Evolutionary conservation across 1,284 basidiomycete species (phyloP).

Genomic region (Leccinum griseonigrum): DNA sequence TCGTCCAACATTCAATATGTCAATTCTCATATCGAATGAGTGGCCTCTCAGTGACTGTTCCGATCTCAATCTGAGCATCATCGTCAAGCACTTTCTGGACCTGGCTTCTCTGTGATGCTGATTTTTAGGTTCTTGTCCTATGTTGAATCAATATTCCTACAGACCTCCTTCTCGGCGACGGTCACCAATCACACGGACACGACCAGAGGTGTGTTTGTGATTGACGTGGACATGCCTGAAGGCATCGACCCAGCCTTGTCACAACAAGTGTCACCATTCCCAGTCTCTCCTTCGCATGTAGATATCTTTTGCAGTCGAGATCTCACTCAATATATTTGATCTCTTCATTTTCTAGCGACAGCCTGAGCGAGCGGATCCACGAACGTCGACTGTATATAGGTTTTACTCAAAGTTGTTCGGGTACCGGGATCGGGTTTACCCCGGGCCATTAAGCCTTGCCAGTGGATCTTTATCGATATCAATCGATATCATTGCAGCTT

Average conservation of each 20-base stretch:
- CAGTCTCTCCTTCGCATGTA: neutral
- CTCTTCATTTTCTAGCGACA: neutral
- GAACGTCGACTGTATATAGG: neutral
- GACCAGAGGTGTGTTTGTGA: neutral
- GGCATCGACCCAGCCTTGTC: neutral
- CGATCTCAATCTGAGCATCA: neutral
- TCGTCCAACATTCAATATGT: neutral
- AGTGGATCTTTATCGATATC: neutral
- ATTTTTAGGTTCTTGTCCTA: neutral
- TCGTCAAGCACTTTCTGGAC: neutral
- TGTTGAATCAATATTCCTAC: neutral
- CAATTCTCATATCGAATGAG: neutral
- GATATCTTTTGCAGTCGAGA: neutral
- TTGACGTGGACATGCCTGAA: neutral
- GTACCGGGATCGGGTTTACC: neutral
- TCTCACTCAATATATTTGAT: neutral
- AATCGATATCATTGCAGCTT: neutral
- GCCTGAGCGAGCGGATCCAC: neutral
- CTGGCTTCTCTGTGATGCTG: neutral
- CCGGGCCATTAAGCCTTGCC: neutral
- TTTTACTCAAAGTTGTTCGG: neutral
- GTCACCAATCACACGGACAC: neutral
- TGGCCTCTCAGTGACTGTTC: neutral
- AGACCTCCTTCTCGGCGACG: neutral
- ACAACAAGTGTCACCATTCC: neutral